Evolutionary conservation across 805 yeast genomes (phyloP), one percentile per base, ranked within the genome.

Genomic region (Scheffersomyces amazonensis): DNA sequence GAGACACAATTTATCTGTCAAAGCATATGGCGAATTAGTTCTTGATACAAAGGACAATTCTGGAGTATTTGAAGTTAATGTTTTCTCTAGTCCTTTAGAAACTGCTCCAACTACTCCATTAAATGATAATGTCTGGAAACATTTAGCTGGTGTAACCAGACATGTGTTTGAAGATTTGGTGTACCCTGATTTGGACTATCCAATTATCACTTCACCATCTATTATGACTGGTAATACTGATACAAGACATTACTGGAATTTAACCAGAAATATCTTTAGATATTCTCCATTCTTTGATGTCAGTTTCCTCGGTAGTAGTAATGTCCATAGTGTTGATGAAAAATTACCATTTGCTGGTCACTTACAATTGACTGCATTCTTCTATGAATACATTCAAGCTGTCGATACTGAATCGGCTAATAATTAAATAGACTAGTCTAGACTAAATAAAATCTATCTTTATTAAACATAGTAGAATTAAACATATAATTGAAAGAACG

Each of bases 201-300:
- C 65, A 13, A 48, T 71, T 12, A 49, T 74, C 29, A 71, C 78
- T 12, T 68, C 83, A 2, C 87, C 89, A 2, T 64, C 75, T 18
- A 54, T 83, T 29, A 75, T 78, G 72, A 69, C 84, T 2, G 89
- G 83, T 16, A 83, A 82, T 58, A 83, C 90, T 3, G 90, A 84
- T 52, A 83, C 89, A 4, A 64, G 68, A 40, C 69, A 74, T 50
- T 84, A 80, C 58, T 81, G 87, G 88, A 53, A 60, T 31, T 61
- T 84, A 48, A 74, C 83, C 2, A 57, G 66, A 25, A 74, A 82
- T 50, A 80, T 84, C 36, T 84, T 69, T 63, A 68, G 90, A 40
- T 79, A 71, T 54, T 69, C 71, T 31, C 83, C 87, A 10, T 73
- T 71, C 22, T 56, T 62, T 33, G 41, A 20, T 16, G 47, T 55